Evolutionary conservation across 345 rosid genomes (phyloP), one percentile per base, ranked within the genome.

Genomic region (Eucalyptus pauciflora): DNA sequence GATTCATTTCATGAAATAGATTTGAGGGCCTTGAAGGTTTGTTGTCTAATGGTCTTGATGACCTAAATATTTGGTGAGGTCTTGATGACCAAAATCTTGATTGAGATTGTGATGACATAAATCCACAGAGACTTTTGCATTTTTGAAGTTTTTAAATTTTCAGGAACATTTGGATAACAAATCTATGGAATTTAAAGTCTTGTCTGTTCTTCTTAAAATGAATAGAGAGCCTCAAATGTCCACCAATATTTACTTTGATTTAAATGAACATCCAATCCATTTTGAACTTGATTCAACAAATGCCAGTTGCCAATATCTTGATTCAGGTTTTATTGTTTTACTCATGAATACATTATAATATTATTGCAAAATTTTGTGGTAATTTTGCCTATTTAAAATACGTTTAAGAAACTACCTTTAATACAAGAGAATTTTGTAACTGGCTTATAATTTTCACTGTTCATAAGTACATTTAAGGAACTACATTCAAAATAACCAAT

Each of bases 351-450:
- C 69, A 27, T 9, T 29, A 13, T 1, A 27, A 27, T 27, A 27
- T 12, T 62, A 10, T 5, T 60, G 31, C 0, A 60, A 27, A 27
- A 60, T 11, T 60, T 27, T 2, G 31, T 4, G 6, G 6, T 60
- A 9, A 10, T 27, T 9, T 60, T 27, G 4, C n/a, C 67, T 12
- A 12, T 62, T 62, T 29, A 29, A 3, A 27, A 10, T 62, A 29
- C 9, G 13, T 62, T 62, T 3, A 0, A 62, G 15, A 13, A 62
- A 62, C 16, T 62, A 12, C 33, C 2, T 0, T 5, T 6, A 62
- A 1, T 1, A 6, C 4, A 62, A 62, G 16, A 52, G 9, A 20
- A 54, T 54, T 54, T 54, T 8, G 10, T 3, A 20, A 54, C 2
- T 8, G 10, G 58, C 25, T 54, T 54, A 54, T 20, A 54, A 54